Percentiles rank a stretch among this genome's conserved stretches.
phyloP scores from a whole-genome alignment of 345 rosid genomes.

The Psidium friedrichsthalianum region DNA sequence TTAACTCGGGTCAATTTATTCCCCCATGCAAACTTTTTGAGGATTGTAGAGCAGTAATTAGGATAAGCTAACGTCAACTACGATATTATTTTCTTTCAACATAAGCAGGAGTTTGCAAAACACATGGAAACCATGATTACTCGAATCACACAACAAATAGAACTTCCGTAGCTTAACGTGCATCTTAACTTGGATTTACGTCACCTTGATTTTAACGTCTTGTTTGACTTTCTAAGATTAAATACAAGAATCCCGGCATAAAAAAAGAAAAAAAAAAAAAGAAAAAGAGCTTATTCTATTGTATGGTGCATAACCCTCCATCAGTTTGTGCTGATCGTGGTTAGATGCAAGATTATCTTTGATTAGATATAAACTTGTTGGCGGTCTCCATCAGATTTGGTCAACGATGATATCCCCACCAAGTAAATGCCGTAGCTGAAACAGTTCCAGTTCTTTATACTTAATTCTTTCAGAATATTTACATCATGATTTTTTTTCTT shows the following conservation, averaged over 20 bases:
- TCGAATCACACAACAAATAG: neutral
- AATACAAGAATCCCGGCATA: neutral
- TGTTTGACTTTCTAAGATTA: conserved; percentile 3
- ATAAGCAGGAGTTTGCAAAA: neutral
- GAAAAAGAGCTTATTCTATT: neutral
- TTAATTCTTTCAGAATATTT: neutral
- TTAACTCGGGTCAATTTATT: neutral
- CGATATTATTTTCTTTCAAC: neutral
- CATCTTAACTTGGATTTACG: conserved; percentile 1
- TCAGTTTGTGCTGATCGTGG: neutral
- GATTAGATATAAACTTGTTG: neutral
- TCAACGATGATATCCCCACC: neutral
- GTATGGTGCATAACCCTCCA: neutral
- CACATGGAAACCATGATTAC: neutral
- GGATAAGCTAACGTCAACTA: neutral
- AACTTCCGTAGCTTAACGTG: neutral
- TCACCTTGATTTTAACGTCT: conserved; percentile 14
- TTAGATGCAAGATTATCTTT: neutral
- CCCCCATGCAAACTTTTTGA: neutral
- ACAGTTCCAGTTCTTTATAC: neutral
- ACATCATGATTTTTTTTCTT: neutral
- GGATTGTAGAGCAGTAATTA: neutral
- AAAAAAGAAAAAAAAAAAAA: neutral
- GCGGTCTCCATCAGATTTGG: neutral
- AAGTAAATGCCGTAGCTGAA: neutral